Base-by-base conservation (phyloP, 352 stramenopile species). In the Pythium sukuiense region DNA sequence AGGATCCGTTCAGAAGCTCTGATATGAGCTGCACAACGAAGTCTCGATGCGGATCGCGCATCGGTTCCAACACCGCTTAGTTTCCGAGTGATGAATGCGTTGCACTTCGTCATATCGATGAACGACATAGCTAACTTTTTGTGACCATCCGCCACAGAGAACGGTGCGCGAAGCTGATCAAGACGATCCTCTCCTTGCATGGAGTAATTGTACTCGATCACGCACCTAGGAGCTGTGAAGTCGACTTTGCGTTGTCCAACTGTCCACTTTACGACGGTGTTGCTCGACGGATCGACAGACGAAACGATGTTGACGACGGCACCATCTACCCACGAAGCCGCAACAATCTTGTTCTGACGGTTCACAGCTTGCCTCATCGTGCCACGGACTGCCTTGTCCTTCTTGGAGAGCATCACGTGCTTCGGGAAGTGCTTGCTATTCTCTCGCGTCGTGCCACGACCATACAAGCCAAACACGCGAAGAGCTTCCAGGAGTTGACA, bases 131-230 rank as follows among this genome's bases (percentile, higher is more conserved):
- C 61, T 1, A 76, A 46, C 32, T 73, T 72, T 27, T 80, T 65
- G 20, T 76, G 66, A 0, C 67, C 69, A 30, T 77, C 67, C 0
- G 70, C 67, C 8, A 76, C 3, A 3, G 67, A 77, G 24, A 73
- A 74, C 0, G 57, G 41, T n/a, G n/a, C n/a, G n/a, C n/a, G n/a
- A n/a, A 81, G 50, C 55, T 81, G 71, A 53, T 79, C 71, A 18
- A 69, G 24, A 2, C 66, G 14, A 26, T 81, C 74, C 0, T 76
- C 71, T 0, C 64, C 70, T 58, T 80, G 70, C 67, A 80, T 74
- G 30, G 69, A 45, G 3, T 67, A 12, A 45, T 80, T 80, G 54
- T 77, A 80, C 33, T 68, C 18, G 0, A 43, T 59, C 12, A 77
- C 55, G 29, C 59, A 69, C 20, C 1, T 39, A 9, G 72, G 68